phyloP scores from a whole-genome alignment of 2,329 filamentous ascomycete species.

The Botrytis paeoniae region DNA sequence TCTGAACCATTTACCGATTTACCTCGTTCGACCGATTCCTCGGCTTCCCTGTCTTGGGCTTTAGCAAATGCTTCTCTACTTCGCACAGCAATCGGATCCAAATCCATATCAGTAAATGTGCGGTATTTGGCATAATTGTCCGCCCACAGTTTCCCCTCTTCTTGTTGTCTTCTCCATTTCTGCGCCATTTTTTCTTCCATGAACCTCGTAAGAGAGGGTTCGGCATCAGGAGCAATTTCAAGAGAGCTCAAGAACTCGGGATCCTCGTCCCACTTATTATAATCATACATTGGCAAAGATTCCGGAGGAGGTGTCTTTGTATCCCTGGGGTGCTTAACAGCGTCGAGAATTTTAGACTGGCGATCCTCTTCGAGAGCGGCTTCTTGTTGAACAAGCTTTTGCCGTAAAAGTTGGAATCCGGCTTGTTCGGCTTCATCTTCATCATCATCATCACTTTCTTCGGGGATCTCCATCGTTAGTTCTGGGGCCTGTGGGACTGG shows the following conservation, averaged over 20 bases:
- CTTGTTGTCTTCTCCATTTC: slow-evolving; percentile 29
- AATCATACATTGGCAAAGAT: slow-evolving; percentile 30
- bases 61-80: slow-evolving; percentile 35
- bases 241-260: slow-evolving; percentile 30
- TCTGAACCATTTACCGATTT: slow-evolving; percentile 47
- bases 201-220: slow-evolving; percentile 25
- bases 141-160: slow-evolving; percentile 31
- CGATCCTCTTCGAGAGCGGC: slow-evolving; percentile 18
- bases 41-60: slow-evolving; percentile 29
- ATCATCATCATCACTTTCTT: slow-evolving; percentile 29
- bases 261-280: slow-evolving; percentile 31
- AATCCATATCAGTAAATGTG: slow-evolving; percentile 34
- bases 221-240: slow-evolving; percentile 24
- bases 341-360: slow-evolving; percentile 19
- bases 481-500: slow-evolving; percentile 12
- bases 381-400: slow-evolving; percentile 15
- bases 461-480: slow-evolving; percentile 19
- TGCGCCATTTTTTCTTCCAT: slow-evolving; percentile 22
- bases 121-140: slow-evolving; percentile 33
- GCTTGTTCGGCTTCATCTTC: slow-evolving; percentile 22
- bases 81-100: slow-evolving; percentile 33
- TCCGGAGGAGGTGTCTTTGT: slow-evolving; percentile 36
- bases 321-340: slow-evolving; percentile 28
- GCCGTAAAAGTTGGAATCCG: slow-evolving; percentile 12
- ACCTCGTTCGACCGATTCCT: slow-evolving; percentile 31